Conservation (phyloP, 192 early-diverging fungal species). For the Diversispora eburnea region DNA sequence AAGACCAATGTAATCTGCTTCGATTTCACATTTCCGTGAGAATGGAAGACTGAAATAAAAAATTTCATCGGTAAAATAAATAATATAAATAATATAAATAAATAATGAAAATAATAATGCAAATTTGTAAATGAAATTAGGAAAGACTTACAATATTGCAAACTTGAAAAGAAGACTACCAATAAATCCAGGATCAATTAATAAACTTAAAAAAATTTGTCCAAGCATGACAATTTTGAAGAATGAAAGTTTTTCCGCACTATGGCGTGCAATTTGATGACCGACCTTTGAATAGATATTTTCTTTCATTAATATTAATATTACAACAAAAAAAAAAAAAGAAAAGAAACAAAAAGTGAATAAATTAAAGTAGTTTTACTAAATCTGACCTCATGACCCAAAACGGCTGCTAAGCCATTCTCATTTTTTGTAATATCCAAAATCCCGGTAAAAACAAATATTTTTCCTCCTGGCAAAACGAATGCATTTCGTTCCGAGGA, state of each 20-base stretch:
- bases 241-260: conserved; percentile 83
- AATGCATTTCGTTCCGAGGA: conserved; percentile 86
- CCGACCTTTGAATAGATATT: conserved; percentile 51
- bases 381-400: conserved; percentile 74
- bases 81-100: neutral
- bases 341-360: neutral
- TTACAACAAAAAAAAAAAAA: neutral
- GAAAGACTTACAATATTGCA: conserved; percentile 61
- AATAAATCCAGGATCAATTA: conserved; percentile 65
- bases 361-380: neutral
- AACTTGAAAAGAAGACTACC: conserved; percentile 63
- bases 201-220: conserved; percentile 57
- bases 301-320: neutral
- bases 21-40: conserved; percentile 82
- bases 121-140: too few species aligned
- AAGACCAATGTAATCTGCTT: conserved; percentile 91
- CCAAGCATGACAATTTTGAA: conserved; percentile 58
- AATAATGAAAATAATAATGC: too few species aligned
- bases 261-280: conserved; percentile 88
- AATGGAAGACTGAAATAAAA: conserved; percentile 59
- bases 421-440: conserved; percentile 75
- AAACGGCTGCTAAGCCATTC: conserved; percentile 86
- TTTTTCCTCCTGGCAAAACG: conserved; percentile 91
- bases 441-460: conserved; percentile 97
- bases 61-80: neutral